A percentile compares a stretch with the other conserved stretches of the same genome.
Evolutionary conservation across 1,139 yeast genomes (phyloP).

Genomic region (Suhomyces terraborum): DNA sequence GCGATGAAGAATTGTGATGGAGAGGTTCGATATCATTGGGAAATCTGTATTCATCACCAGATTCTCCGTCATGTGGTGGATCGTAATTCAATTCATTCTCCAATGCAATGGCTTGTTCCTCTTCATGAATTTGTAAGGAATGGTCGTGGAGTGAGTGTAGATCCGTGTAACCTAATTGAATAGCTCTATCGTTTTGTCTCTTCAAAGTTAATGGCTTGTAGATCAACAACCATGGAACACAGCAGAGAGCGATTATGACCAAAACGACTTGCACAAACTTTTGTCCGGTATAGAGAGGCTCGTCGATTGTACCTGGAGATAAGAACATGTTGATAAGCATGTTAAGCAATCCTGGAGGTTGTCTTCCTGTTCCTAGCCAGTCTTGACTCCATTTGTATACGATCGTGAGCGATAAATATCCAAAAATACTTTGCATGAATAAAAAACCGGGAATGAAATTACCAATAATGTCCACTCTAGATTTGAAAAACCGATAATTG

Average conservation of each 20-base stretch:
- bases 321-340: constrained; percentile 96
- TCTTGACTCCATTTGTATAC: constrained; percentile 94
- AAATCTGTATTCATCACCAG: constrained; percentile 36
- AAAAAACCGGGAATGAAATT: constrained; percentile 91
- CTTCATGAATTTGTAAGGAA: constrained; percentile 31
- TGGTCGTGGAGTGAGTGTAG: constrained; percentile 38
- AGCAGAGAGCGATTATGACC: constrained; percentile 73
- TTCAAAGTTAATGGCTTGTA: constrained; percentile 79
- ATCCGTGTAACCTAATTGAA: constrained; percentile 39
- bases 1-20: constrained; percentile 26
- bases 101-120: constrained; percentile 37
- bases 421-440: constrained; percentile 95
- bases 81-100: constrained; percentile 22
- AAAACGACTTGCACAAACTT: constrained; percentile 73
- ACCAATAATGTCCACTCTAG: constrained; percentile 83
- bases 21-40: constrained; percentile 54
- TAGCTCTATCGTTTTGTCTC: constrained; percentile 22
- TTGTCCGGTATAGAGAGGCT: constrained; percentile 82
- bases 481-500: constrained; percentile 71
- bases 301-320: constrained; percentile 88
- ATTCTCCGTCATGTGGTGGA: constrained; percentile 26
- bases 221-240: constrained; percentile 93
- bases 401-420: constrained; percentile 80
- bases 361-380: constrained; percentile 74
- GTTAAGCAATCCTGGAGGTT: constrained; percentile 91